Evolutionary conservation across 345 rosid genomes (phyloP).

Genomic region (Dimocarpus longan): DNA sequence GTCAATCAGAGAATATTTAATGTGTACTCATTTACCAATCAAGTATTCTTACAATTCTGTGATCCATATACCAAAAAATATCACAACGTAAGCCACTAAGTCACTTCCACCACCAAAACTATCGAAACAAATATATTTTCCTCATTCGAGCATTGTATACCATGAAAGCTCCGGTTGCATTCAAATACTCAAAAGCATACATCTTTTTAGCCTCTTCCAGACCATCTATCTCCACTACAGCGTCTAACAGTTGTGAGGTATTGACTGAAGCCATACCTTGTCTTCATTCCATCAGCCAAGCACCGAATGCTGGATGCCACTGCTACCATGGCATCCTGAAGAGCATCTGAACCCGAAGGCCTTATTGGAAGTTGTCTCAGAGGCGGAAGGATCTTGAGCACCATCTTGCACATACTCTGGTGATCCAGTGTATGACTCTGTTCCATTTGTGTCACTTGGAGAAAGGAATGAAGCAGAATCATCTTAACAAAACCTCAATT

Average conservation of each 20-base stretch:
- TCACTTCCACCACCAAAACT: slow-evolving; percentile 97
- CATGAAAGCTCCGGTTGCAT: slow-evolving; percentile 86
- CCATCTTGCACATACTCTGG: slow-evolving; percentile 56
- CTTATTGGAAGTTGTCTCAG: slow-evolving; percentile 58
- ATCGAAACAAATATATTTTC: slow-evolving; percentile 67
- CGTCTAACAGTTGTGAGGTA: slow-evolving; percentile 63
- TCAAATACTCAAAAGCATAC: slow-evolving; percentile 87
- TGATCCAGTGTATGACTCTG: slow-evolving; percentile 61
- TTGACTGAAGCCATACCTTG: slow-evolving; percentile 45
- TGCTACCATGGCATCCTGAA: slow-evolving; percentile 72
- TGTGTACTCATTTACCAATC: not conserved
- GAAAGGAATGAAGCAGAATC: slow-evolving; percentile 69
- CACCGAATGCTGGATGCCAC: slow-evolving; percentile 74
- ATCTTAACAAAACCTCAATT: slow-evolving; percentile 53
- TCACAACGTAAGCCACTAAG: not conserved
- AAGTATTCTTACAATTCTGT: not conserved
- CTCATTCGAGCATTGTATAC: slow-evolving; percentile 74
- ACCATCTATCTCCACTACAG: slow-evolving; percentile 89
- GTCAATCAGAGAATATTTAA: not conserved
- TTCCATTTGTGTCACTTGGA: slow-evolving; percentile 82
- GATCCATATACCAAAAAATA: slow-evolving; percentile 20
- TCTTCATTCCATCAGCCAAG: slow-evolving; percentile 75
- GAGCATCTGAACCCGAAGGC: slow-evolving; percentile 54
- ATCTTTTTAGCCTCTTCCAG: slow-evolving; percentile 83
- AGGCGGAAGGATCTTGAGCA: slow-evolving; percentile 67